These are phyloP conservation scores for Dryadomyces quercus-mongolicae DNA, from an alignment of 2,329 filamentous ascomycete species.

Conservation along the genomic window DNA sequence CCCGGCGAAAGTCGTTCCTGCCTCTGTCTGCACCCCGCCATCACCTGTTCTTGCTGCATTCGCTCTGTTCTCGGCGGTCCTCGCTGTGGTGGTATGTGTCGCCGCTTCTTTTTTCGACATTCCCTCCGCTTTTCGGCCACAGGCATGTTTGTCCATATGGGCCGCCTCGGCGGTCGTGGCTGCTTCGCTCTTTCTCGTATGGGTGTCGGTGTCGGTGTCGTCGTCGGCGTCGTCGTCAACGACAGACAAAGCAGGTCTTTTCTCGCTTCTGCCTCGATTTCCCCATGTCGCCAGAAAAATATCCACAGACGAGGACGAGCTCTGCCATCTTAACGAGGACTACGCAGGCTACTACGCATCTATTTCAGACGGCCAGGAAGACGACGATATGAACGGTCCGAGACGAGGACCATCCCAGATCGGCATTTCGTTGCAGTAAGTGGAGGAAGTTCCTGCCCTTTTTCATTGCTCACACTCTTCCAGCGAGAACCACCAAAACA, in stretches of 20 bases:
- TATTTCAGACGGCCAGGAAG: not conserved
- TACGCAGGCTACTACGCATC: not conserved
- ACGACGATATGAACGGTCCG: conserved; percentile 1
- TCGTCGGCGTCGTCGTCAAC: not conserved
- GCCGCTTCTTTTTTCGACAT: not conserved
- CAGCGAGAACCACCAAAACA: not conserved
- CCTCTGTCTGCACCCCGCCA: not conserved
- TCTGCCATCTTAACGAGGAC: not conserved
- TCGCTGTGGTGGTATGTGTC: not conserved
- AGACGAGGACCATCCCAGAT: not conserved
- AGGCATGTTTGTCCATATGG: not conserved
- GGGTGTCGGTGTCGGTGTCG: not conserved
- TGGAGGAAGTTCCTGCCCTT: too few relatives aligned
- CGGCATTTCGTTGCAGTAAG: not conserved
- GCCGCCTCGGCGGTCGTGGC: too few relatives aligned
- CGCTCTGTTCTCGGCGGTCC: not conserved
- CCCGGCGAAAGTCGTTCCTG: not conserved
- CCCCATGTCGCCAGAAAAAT: not conserved
- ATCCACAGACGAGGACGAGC: not conserved
- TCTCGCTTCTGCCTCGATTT: not conserved
- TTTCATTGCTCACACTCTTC: not conserved
- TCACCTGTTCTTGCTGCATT: not conserved
- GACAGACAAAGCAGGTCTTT: not conserved
- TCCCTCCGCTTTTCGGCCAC: not conserved
- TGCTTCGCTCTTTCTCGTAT: not conserved